These are phyloP conservation scores for Naganishia albida DNA, from an alignment of 1,284 basidiomycete species.

Conservation along the genomic window DNA sequence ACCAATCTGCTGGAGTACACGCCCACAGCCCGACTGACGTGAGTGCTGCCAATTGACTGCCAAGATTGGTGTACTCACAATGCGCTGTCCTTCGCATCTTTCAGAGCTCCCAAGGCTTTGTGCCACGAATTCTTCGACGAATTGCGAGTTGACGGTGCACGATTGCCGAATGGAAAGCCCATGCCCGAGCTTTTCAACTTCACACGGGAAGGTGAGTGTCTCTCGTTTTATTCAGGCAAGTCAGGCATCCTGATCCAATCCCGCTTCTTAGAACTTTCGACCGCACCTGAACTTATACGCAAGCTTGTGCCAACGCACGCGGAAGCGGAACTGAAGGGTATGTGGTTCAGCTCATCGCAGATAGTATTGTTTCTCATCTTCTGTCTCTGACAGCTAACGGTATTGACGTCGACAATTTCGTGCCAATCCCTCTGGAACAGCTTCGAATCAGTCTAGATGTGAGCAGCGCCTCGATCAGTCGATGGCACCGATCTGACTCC, in stretches of 20 bases:
- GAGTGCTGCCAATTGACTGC: constrained; percentile 30
- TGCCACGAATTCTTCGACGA: constrained; percentile 98
- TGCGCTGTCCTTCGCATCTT: not conserved
- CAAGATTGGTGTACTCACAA: no score
- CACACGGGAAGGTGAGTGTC: constrained; percentile 80
- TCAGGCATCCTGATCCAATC: not conserved
- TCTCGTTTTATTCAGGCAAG: constrained; percentile 1
- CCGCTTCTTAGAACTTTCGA: constrained; percentile 73
- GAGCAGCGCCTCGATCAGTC: not conserved
- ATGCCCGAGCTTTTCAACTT: constrained; percentile 95
- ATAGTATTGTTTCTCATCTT: no score
- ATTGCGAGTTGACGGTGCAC: constrained; percentile 79
- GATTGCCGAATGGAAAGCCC: constrained; percentile 95
- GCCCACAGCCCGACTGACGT: constrained; percentile 78
- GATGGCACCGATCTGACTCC: not conserved
- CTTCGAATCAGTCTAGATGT: constrained; percentile 80
- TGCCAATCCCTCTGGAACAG: constrained; percentile 90
- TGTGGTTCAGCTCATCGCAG: not conserved
- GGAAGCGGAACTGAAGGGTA: constrained; percentile 72
- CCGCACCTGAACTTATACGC: constrained; percentile 89
- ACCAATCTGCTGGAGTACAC: constrained; percentile 96
- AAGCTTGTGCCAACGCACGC: constrained; percentile 86
- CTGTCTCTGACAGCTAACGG: constrained; percentile 61
- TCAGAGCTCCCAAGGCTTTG: constrained; percentile 81
- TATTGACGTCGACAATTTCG: constrained; percentile 87